Percentiles rank a stretch among this genome's conserved stretches.
These are phyloP conservation scores for Daldinia sp. DNA, from an alignment of 2,329 filamentous ascomycete genomes.

Conservation along the genomic window DNA sequence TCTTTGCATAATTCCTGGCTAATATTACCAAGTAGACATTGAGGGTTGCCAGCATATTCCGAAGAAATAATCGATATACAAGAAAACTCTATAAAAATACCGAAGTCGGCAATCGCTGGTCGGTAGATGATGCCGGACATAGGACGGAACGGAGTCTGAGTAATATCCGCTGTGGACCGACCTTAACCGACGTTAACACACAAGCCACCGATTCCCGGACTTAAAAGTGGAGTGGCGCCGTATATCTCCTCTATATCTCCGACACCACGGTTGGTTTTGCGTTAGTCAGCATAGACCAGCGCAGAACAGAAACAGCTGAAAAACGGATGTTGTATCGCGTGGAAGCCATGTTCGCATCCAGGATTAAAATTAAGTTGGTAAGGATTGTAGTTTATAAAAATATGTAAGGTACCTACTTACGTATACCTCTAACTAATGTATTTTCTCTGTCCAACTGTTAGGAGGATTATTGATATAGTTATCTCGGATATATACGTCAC, in stretches of 20 bases:
- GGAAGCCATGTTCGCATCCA: conserved; percentile 5
- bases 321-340: conserved; percentile 19
- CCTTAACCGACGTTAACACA: not conserved
- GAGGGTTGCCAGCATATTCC: too few relatives aligned
- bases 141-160: not conserved
- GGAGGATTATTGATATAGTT: too few relatives aligned
- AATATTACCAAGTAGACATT: too few relatives aligned
- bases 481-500: not conserved
- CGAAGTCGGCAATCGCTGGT: not conserved
- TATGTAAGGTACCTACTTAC: not conserved
- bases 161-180: not conserved
- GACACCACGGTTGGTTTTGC: not conserved
- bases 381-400: not conserved
- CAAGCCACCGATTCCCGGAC: conserved; percentile 2
- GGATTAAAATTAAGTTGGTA: not conserved
- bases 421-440: too few relatives aligned
- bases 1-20: too few relatives aligned
- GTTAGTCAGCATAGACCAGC: not conserved
- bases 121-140: not conserved
- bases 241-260: conserved; percentile 12
- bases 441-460: too few relatives aligned
- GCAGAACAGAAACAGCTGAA: conserved; percentile 12
- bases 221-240: conserved; percentile 1
- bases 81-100: not conserved
- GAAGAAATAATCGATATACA: not conserved